Conservation (phyloP, 352 stramenopile species). For the Globisporangium abappressorium region DNA sequence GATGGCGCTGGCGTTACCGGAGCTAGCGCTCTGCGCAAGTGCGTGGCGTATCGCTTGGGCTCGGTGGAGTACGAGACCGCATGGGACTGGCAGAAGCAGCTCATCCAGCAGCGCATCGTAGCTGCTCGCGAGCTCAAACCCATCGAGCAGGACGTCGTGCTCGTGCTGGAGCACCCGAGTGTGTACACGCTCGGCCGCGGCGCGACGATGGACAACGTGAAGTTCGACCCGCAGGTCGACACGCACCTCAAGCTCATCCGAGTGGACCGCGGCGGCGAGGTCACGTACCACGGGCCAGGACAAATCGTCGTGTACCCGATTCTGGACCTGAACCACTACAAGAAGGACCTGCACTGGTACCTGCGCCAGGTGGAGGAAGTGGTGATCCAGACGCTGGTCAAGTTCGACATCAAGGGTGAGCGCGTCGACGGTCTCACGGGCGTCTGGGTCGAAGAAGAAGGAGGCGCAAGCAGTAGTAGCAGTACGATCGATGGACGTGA, state of each 20-base stretch:
- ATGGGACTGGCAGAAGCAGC: slow-evolving; percentile 86
- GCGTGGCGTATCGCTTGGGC: slow-evolving; percentile 65
- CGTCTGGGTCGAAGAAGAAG: slow-evolving; percentile 93
- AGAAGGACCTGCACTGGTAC: slow-evolving; percentile 98
- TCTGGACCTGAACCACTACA: slow-evolving; percentile 93
- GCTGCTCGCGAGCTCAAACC: slow-evolving; percentile 41
- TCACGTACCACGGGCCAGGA: slow-evolving; percentile 98
- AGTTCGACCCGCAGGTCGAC: slow-evolving; percentile 56
- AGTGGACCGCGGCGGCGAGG: slow-evolving; percentile 98
- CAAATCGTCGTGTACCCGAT: slow-evolving; percentile 98
- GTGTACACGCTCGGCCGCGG: slow-evolving; percentile 97
- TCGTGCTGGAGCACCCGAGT: slow-evolving; percentile 93
- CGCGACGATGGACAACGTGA: slow-evolving; percentile 68
- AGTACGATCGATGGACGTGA: slow-evolving; percentile 32
- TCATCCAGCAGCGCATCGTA: slow-evolving; percentile 76
- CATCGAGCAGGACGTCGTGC: slow-evolving; percentile 81
- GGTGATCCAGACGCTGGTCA: slow-evolving; percentile 90
- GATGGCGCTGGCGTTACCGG: too few species aligned
- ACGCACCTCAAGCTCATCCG: slow-evolving; percentile 87
- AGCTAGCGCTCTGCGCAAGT: slow-evolving; percentile 33
- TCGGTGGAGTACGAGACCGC: slow-evolving; percentile 80
- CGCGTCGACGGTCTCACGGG: slow-evolving; percentile 92
- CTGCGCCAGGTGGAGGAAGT: slow-evolving; percentile 95
- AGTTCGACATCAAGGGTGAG: slow-evolving; percentile 85
- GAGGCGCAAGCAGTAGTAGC: slow-evolving; percentile 24